These are phyloP conservation scores for Colletotrichum acutatum DNA, from an alignment of 2,329 filamentous ascomycete species.

Conservation along the genomic window DNA sequence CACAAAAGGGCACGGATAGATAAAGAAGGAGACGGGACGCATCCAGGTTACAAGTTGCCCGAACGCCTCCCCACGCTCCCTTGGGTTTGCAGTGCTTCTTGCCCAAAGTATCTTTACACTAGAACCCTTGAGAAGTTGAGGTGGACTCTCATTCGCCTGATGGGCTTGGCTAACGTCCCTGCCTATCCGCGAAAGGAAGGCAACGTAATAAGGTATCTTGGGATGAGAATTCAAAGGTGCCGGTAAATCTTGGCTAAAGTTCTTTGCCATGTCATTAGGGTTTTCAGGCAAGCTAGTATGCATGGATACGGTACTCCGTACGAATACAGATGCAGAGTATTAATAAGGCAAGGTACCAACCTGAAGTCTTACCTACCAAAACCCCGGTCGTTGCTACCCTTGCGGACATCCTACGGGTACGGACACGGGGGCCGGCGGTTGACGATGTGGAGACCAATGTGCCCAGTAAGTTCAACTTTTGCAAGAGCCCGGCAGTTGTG, in stretches of 20 bases:
- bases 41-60: neutral
- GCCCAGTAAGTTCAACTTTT: slow-evolving; percentile 20
- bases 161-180: neutral
- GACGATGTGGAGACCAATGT: slow-evolving; percentile 19
- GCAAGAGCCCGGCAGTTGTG: slow-evolving; percentile 29
- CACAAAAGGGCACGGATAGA: neutral
- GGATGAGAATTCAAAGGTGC: neutral
- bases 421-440: slow-evolving; percentile 24
- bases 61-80: neutral
- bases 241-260: neutral
- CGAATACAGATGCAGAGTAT: too few relatives aligned
- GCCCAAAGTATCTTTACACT: neutral
- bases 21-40: neutral
- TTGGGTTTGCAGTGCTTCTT: neutral
- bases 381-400: neutral
- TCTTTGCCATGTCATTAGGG: neutral
- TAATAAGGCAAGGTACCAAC: neutral
- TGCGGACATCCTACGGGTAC: slow-evolving; percentile 16
- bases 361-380: neutral
- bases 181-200: neutral
- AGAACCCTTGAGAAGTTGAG: too few relatives aligned
- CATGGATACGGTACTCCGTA: too few relatives aligned
- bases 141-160: too few relatives aligned
- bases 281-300: neutral
- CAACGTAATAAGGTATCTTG: neutral